Conservation (phyloP, 164 flowering plant genomes). For the Paratinospora sagittata region DNA sequence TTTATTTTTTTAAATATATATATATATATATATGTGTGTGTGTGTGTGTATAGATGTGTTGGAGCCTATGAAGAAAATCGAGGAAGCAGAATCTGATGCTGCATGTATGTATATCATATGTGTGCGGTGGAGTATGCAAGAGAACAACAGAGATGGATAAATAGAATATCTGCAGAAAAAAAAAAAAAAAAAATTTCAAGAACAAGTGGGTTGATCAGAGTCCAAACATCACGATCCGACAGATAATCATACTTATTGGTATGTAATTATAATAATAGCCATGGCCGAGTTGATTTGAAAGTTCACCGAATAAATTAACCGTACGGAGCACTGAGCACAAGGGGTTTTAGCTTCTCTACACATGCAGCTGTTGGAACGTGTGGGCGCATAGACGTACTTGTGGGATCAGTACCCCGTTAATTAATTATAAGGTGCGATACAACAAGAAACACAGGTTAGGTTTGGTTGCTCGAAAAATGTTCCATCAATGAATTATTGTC, state of each 20-base stretch:
- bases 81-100: too few species aligned
- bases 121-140: not conserved
- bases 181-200: not conserved
- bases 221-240: not conserved
- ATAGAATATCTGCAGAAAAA: not conserved
- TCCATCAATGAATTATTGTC: too few species aligned
- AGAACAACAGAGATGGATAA: not conserved
- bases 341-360: not conserved
- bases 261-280: not conserved
- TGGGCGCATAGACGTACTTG: constrained; percentile 1
- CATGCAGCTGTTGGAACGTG: constrained; percentile 1
- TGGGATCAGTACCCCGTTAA: too few species aligned
- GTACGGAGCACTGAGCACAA: not conserved
- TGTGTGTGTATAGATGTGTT: too few species aligned
- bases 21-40: too few species aligned
- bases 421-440: too few species aligned
- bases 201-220: too few species aligned
- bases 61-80: too few species aligned
- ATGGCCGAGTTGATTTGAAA: not conserved
- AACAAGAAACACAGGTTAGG: not conserved
- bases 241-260: not conserved
- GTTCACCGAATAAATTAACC: not conserved
- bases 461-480: too few species aligned
- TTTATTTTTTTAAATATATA: too few species aligned
- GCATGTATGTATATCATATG: too few species aligned